Evolutionary conservation across 2,329 filamentous ascomycete species (phyloP).

Genomic region (Colletotrichum sp.): DNA sequence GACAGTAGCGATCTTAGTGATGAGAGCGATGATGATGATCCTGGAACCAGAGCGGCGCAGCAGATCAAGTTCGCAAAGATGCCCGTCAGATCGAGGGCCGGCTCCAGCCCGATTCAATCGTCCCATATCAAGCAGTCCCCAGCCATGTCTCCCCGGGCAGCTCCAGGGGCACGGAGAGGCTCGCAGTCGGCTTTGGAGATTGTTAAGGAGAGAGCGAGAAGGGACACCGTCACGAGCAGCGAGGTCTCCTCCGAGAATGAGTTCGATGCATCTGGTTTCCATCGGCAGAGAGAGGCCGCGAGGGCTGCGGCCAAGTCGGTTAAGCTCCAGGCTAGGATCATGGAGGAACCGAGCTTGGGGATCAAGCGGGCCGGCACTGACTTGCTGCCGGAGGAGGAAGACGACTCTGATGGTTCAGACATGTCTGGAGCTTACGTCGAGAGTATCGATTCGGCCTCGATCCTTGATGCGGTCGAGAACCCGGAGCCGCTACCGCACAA

Average conservation of each 20-base stretch:
- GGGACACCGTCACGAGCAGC: conserved; percentile 82
- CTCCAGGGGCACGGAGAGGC: conserved; percentile 58
- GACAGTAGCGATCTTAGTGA: conserved; percentile 87
- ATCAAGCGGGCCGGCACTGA: conserved; percentile 52
- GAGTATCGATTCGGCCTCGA: conserved; percentile 73
- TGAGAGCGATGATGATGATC: conserved; percentile 78
- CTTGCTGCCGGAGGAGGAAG: conserved; percentile 61
- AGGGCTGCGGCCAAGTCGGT: conserved; percentile 60
- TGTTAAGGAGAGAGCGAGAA: conserved; percentile 70
- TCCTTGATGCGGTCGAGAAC: conserved; percentile 69
- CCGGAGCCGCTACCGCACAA: conserved; percentile 58
- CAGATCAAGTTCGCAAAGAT: conserved; percentile 97
- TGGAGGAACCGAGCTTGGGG: conserved; percentile 50
- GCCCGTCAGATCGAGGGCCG: conserved; percentile 84
- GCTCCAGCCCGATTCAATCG: conserved; percentile 83
- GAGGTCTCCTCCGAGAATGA: conserved; percentile 86
- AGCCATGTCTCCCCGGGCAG: conserved; percentile 51
- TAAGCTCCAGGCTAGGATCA: conserved; percentile 58
- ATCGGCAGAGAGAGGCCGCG: conserved; percentile 66
- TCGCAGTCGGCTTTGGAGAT: conserved; percentile 75
- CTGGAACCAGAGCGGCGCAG: conserved; percentile 73
- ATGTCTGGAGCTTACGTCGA: conserved; percentile 69
- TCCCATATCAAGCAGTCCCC: conserved; percentile 64
- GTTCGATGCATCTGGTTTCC: conserved; percentile 69
- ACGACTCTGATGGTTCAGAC: conserved; percentile 66